Evolutionary conservation across 495 filamentous ascomycete genomes (phyloP).

Genomic region (Xylaria nigripes): DNA sequence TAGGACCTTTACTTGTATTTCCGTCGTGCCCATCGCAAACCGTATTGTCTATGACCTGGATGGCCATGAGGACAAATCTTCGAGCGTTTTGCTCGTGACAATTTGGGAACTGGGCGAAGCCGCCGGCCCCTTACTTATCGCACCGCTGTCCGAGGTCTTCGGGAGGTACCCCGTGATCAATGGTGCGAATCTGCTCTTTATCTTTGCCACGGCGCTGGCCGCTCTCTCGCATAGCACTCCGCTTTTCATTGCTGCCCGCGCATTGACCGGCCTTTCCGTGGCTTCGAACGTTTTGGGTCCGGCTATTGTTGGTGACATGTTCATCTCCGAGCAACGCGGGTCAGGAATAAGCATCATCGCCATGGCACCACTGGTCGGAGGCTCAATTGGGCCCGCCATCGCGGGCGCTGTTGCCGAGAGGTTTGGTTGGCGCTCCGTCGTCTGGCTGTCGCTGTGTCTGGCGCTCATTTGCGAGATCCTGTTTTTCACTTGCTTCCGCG

Average conservation of each 20-base stretch:
- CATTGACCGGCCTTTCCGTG: slow-evolving; percentile 45
- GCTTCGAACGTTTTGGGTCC: slow-evolving; percentile 49
- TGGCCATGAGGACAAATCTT: slow-evolving; percentile 31
- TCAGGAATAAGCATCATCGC: slow-evolving; percentile 43
- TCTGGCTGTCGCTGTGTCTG: slow-evolving; percentile 45
- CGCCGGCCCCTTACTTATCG: slow-evolving; percentile 51
- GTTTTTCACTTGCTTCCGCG: slow-evolving; percentile 38
- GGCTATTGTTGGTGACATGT: slow-evolving; percentile 53
- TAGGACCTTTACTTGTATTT: slow-evolving; percentile 50
- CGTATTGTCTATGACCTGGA: slow-evolving; percentile 43
- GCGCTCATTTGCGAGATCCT: slow-evolving; percentile 40
- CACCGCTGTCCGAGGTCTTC: slow-evolving; percentile 48
- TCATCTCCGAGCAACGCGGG: slow-evolving; percentile 41
- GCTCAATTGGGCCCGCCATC: slow-evolving; percentile 52
- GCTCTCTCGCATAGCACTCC: slow-evolving; percentile 33
- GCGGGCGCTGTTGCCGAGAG: slow-evolving; percentile 53
- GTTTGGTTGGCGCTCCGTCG: slow-evolving; percentile 48
- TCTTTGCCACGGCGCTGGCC: slow-evolving; percentile 35
- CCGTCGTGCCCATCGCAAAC: slow-evolving; percentile 44
- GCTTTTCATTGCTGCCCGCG: slow-evolving; percentile 40
- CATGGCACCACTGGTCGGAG: slow-evolving; percentile 40
- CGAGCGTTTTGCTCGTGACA: slow-evolving; percentile 48
- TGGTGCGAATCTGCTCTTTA: slow-evolving; percentile 44
- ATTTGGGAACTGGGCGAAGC: slow-evolving; percentile 52
- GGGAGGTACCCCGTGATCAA: slow-evolving; percentile 50